Evolutionary conservation across 495 filamentous ascomycete species (phyloP), one percentile per base, ranked within the genome.

Genomic region (Rostrohypoxylon terebratum): DNA sequence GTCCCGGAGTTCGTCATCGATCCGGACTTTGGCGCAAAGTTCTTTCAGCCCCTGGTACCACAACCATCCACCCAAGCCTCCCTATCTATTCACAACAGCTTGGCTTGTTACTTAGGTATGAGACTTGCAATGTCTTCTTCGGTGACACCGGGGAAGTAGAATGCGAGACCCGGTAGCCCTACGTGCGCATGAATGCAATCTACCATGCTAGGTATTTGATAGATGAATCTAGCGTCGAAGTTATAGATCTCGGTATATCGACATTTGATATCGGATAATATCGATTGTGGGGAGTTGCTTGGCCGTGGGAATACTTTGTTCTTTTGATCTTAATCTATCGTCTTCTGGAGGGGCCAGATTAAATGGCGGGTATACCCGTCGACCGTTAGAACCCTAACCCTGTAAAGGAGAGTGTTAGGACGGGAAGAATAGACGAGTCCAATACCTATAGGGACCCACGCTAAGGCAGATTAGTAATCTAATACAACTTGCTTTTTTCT

Each of bases 331-430:
- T 13, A 25, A 11, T 25, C 25, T 16, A 45, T 16, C 42, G n/a
- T 45, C 16, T 45, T 13, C n/a, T 45, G 20, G 3, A 20, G 16
- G n/a, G 16, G 16, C 11, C 20, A 16, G 42, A n/a, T 45, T 3
- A 45, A n/a, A 45, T 16, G 42, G 5, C 57, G 65, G 65, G 65
- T 61, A 6, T 23, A 54, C 58, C 65, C 65, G 65, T 61, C 53
- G 38, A 38, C 65, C 57, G 47, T 61, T 68, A 55, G 21, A 64
- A 25, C 33, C 45, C 50, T 25, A 28, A 28, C 54, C 31, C 28
- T 47, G 36, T 33, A 21, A 25, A 44, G 45, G 47, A 20, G 2
- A 34, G 31, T 33, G 10, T 14, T 33, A 34, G 51, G 33, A n/a
- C 31, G 11, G 38, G 36, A 38, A 25, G n/a, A 11, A 13, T 14